Conservation (phyloP, 164 flowering plant genomes). For the Akebia trifoliata region DNA sequence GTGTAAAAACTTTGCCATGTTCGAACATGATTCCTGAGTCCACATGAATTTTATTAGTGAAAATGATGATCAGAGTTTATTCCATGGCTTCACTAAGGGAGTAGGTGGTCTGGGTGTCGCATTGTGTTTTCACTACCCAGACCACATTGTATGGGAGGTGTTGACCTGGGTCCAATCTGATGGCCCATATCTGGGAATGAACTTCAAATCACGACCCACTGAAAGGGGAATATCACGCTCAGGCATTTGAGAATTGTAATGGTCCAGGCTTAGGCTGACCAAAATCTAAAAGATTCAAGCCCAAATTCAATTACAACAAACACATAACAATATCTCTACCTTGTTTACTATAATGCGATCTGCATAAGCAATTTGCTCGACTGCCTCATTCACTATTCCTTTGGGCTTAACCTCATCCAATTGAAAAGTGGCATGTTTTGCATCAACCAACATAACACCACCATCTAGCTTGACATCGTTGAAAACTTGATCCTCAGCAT, state of each 20-base stretch:
- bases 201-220: too few relatives aligned
- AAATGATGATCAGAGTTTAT: too few relatives aligned
- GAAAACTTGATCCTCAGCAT: slow-evolving; percentile 84
- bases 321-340: slow-evolving; percentile 33
- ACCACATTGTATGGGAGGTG: background rate
- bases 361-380: slow-evolving; percentile 92
- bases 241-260: background rate
- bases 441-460: slow-evolving; percentile 95
- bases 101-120: background rate
- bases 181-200: background rate
- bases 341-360: slow-evolving; percentile 91
- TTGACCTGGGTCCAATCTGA: background rate
- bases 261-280: too few relatives aligned
- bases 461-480: slow-evolving; percentile 96
- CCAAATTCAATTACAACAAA: background rate
- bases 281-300: background rate
- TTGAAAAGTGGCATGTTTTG: slow-evolving; percentile 76
- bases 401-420: slow-evolving; percentile 86
- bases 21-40: too few relatives aligned
- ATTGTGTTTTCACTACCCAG: background rate
- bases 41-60: too few relatives aligned
- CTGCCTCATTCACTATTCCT: slow-evolving; percentile 94
- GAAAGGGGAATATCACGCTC: background rate
- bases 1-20: too few relatives aligned
- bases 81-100: too few relatives aligned